Conservation (phyloP, 305 asterid genomes). For the Rubia peregrina region DNA sequence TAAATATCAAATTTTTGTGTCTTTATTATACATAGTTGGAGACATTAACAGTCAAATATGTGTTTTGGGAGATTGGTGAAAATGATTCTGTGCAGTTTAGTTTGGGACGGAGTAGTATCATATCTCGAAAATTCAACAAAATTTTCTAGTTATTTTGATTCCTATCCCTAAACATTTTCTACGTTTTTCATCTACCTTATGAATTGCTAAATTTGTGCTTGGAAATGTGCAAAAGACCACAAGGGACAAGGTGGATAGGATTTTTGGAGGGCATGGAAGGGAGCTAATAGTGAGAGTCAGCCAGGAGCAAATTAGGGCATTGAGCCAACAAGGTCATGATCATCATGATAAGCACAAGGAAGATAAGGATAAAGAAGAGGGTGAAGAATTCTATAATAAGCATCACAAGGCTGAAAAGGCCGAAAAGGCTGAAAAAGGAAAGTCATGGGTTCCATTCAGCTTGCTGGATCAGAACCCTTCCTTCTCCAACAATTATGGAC, state of each 20-base stretch:
- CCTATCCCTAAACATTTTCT: background rate
- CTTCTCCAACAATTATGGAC: constrained; percentile 24
- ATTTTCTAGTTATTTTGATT: too few species aligned
- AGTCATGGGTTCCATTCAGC: constrained; percentile 27
- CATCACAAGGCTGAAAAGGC: background rate
- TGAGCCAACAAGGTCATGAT: constrained; percentile 15
- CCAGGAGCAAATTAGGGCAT: constrained; percentile 33
- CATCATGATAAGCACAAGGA: background rate
- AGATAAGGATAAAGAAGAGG: background rate
- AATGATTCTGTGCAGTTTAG: too few species aligned
- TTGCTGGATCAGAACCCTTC: constrained; percentile 19
- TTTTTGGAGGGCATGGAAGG: constrained; percentile 26
- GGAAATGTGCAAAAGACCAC: constrained; percentile 16
- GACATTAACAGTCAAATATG: too few species aligned
- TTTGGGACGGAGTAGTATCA: too few species aligned
- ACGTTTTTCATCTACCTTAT: background rate
- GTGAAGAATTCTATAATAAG: background rate
- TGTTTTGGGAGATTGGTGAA: too few species aligned
- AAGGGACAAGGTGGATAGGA: constrained; percentile 21
- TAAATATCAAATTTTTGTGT: too few species aligned
- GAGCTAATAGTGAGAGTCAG: constrained; percentile 32
- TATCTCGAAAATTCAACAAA: background rate
- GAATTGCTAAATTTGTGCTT: background rate
- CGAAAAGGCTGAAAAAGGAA: background rate
- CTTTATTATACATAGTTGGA: too few species aligned